Evolutionary conservation across 768 basidiomycete genomes (phyloP).

Genomic region (Phlebiopsis gigantea): DNA sequence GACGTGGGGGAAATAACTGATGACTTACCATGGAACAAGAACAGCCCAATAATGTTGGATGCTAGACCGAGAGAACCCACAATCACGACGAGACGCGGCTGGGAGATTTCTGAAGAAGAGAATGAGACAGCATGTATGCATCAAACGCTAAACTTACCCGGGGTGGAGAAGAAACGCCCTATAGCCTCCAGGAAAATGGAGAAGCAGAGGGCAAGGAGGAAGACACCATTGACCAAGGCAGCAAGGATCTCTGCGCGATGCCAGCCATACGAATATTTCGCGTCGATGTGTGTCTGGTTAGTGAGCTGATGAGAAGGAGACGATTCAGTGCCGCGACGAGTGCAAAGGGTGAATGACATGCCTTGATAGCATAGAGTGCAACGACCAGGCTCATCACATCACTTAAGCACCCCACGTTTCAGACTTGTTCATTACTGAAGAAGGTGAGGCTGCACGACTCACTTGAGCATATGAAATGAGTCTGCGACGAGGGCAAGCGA

Average conservation of each 20-base stretch:
- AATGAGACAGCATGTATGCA: neutral
- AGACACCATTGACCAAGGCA: constrained; percentile 93
- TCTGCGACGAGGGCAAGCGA: constrained; percentile 94
- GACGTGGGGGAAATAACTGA: constrained; percentile 2
- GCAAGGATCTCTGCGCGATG: constrained; percentile 96
- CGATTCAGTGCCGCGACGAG: neutral
- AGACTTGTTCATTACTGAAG: neutral
- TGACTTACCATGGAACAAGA: constrained; percentile 86
- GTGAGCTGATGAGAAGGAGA: constrained; percentile 48
- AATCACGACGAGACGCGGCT: constrained; percentile 81
- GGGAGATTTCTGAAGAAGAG: constrained; percentile 66
- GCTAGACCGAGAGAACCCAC: constrained; percentile 87
- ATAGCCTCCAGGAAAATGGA: constrained; percentile 92
- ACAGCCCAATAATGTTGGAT: constrained; percentile 89
- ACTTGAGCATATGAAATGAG: constrained; percentile 99
- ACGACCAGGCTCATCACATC: constrained; percentile 95
- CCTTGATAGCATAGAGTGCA: constrained; percentile 92
- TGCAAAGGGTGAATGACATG: constrained; percentile 18
- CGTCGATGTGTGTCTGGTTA: constrained; percentile 48
- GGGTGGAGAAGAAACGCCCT: constrained; percentile 80
- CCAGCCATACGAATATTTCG: constrained; percentile 97
- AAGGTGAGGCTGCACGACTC: constrained; percentile 21
- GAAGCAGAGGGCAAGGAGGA: constrained; percentile 94
- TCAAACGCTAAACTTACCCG: constrained; percentile 43
- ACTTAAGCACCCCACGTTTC: constrained; percentile 37